Evolutionary conservation across 2,329 filamentous ascomycete genomes (phyloP).

Genomic region (Simplicillium aogashimaense): DNA sequence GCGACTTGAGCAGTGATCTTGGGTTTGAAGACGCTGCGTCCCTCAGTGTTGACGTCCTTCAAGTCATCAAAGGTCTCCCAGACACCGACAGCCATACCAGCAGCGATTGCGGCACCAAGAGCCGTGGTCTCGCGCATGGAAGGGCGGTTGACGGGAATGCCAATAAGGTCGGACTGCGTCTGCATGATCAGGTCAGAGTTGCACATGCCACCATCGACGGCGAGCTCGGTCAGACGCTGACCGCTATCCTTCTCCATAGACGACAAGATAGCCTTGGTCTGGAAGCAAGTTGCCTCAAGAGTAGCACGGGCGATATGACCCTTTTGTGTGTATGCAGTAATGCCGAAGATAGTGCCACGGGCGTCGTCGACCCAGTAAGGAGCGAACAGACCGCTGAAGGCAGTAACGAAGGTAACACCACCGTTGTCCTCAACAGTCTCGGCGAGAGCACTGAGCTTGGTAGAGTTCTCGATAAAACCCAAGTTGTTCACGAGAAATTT

Average conservation of each 20-base stretch:
- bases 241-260: slow-evolving; percentile 75
- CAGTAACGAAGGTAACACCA: slow-evolving; percentile 68
- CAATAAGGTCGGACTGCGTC: slow-evolving; percentile 72
- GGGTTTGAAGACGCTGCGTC: slow-evolving; percentile 59
- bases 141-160: slow-evolving; percentile 68
- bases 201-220: slow-evolving; percentile 77
- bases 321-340: slow-evolving; percentile 65
- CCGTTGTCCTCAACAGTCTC: slow-evolving; percentile 55
- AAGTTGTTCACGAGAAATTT: slow-evolving; percentile 56
- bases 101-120: slow-evolving; percentile 71
- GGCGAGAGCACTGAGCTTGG: slow-evolving; percentile 33
- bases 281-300: slow-evolving; percentile 72
- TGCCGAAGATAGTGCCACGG: slow-evolving; percentile 69
- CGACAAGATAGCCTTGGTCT: slow-evolving; percentile 72
- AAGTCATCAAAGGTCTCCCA: slow-evolving; percentile 69
- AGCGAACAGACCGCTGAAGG: slow-evolving; percentile 71
- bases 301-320: slow-evolving; percentile 74
- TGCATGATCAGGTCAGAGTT: slow-evolving; percentile 75
- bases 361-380: slow-evolving; percentile 83
- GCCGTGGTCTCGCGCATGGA: slow-evolving; percentile 79
- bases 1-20: slow-evolving; percentile 51
- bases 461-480: slow-evolving; percentile 40
- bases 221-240: slow-evolving; percentile 61
- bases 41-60: slow-evolving; percentile 60
- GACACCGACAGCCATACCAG: slow-evolving; percentile 64